Evolutionary conservation across 768 basidiomycete genomes (phyloP), one percentile per base, ranked within the genome.

Genomic region (Hortiboletus campestris): DNA sequence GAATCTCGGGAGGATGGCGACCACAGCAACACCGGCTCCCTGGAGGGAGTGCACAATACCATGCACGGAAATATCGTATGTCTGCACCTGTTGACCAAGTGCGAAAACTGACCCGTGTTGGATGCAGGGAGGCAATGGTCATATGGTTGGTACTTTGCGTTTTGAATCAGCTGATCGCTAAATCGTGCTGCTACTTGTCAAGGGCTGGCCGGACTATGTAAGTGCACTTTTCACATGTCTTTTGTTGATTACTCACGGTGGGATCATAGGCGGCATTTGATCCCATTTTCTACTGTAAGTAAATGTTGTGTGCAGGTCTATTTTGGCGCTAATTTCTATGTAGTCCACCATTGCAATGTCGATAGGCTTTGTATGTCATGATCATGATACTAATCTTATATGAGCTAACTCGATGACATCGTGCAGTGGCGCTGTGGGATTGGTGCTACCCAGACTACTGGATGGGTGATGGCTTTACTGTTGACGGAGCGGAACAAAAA

Each of bases 371-470:
- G 66, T 67, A 46, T 11, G 65, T 61, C 19, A 13, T 20, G 38
- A 6, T 25, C 1, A n/a, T 20, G 16, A 25, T 22, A 28, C 35
- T 16, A 14, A 28, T 11, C 6, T 28, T 29, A 12, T 28, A 7
- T 14, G 20, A n/a, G 10, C 38, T 65, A 8, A 53, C 19, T 41
- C 19, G 40, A 41, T 19, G 28, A 32, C 22, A 12, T 17, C 40
- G 19, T 17, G 9, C 35, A 69, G 68, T 59, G 28, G 69, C 68
- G 10, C 46, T 69, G 48, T 69, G 68, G 68, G 68, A 69, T 19
- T 69, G 69, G 64, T 66, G 59, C 47, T 69, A 69, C 50, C 46
- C 54, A 2, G 52, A 64, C 6, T 66, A 68, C 36, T 71, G 69
- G 68, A 68, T 69, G 69, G 57, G 49, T 17, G 20, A 44, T 6